Percentiles rank a stretch among this genome's conserved stretches.
Evolutionary conservation across 192 early-diverging fungal species (phyloP).

Genomic region (Phlyctochytrium arcticum): DNA sequence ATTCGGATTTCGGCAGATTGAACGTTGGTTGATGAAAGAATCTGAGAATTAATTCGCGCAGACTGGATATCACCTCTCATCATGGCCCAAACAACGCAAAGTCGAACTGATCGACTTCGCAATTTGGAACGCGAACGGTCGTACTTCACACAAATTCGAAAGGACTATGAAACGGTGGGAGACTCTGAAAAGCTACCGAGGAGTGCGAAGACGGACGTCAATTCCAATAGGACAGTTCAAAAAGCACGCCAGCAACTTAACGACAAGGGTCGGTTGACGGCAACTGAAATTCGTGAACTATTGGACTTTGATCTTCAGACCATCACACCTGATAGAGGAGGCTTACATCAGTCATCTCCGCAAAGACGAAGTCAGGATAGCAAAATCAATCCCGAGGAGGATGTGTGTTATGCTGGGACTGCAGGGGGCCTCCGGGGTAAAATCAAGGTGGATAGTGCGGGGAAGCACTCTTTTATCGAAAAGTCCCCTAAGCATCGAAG

Average conservation of each 20-base stretch:
- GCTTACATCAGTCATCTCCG: too few species aligned
- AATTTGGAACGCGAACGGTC: conserved; percentile 25
- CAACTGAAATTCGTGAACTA: not conserved
- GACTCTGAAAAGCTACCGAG: too few species aligned
- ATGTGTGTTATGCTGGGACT: not conserved
- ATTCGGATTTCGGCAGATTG: too few species aligned
- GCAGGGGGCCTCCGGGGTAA: not conserved
- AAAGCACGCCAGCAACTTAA: not conserved
- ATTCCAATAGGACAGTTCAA: not conserved
- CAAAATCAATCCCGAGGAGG: not conserved
- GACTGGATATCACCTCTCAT: too few species aligned
- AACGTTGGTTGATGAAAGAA: too few species aligned
- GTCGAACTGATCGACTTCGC: conserved; percentile 25
- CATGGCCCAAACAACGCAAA: too few species aligned
- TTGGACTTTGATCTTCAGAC: not conserved
- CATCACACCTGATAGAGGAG: too few species aligned
- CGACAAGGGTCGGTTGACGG: too few species aligned
- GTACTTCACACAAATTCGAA: conserved; percentile 6
- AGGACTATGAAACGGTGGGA: too few species aligned
- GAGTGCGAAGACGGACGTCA: not conserved
- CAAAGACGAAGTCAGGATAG: not conserved
- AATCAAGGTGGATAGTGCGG: not conserved
- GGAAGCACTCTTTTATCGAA: conserved; percentile 15
- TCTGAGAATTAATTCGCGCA: too few species aligned
- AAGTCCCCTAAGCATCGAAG: too few species aligned